phyloP scores from a whole-genome alignment of 1,284 basidiomycete species.

The Ustilago trichophora region DNA sequence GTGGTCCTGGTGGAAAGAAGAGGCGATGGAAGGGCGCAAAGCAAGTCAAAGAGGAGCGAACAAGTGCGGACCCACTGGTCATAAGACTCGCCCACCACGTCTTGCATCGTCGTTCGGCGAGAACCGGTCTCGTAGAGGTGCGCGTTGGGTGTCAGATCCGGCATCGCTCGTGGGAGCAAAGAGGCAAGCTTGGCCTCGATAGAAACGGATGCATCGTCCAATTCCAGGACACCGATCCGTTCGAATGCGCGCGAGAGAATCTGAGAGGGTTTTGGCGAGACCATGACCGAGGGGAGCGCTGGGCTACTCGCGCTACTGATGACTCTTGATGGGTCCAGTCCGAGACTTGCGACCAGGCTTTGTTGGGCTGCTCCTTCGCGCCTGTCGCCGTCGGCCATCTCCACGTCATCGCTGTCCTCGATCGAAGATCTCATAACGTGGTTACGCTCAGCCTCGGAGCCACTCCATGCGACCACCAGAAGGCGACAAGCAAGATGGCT shows the following conservation, averaged over 20 bases:
- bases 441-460: too few species aligned
- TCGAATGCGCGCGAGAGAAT: conserved; percentile 14
- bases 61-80: conserved; percentile 24
- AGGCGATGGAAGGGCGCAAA: conserved; percentile 1
- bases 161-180: conserved; percentile 13
- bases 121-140: neutral
- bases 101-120: conserved; percentile 22
- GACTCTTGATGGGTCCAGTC: neutral
- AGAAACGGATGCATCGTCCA: conserved; percentile 31
- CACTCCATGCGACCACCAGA: conserved; percentile 28
- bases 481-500: conserved; percentile 28
- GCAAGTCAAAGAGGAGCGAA: conserved; percentile 16
- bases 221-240: conserved; percentile 20
- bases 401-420: conserved; percentile 8
- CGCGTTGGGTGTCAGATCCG: conserved; percentile 21
- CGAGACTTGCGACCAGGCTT: conserved; percentile 6
- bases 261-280: neutral
- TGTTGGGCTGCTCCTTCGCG: neutral
- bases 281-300: too few species aligned
- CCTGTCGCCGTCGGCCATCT: conserved; percentile 16
- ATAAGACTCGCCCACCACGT: conserved; percentile 9
- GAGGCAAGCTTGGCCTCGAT: conserved; percentile 13
- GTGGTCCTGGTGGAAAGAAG: neutral
- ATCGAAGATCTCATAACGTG: neutral
- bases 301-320: too few species aligned